phyloP scores from a whole-genome alignment of 2,329 filamentous ascomycete genomes.

The Trichoderma aggressivum region DNA sequence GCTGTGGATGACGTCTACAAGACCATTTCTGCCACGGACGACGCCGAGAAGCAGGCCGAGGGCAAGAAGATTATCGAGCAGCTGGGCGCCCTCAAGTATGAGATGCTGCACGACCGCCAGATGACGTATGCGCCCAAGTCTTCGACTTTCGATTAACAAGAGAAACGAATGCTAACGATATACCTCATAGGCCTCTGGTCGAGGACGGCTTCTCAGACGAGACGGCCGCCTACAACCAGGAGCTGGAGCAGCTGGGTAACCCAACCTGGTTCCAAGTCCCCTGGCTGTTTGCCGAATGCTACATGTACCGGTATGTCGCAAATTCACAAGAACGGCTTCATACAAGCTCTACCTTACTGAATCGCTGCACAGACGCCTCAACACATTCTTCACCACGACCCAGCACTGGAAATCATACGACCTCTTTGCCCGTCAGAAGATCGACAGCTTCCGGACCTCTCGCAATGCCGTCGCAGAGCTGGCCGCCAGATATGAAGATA shows the following conservation, averaged over 20 bases:
- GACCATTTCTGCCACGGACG: constrained; percentile 55
- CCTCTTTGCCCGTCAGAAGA: constrained; percentile 85
- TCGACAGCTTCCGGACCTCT: constrained; percentile 87
- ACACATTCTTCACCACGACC: constrained; percentile 71
- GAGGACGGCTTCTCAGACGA: constrained; percentile 81
- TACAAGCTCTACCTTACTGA: not conserved
- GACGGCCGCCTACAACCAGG: constrained; percentile 78
- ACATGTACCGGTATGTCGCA: constrained; percentile 69
- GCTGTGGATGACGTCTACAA: constrained; percentile 94
- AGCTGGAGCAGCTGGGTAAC: constrained; percentile 69
- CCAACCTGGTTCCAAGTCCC: constrained; percentile 79
- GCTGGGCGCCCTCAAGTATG: constrained; percentile 84
- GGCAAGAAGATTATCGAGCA: constrained; percentile 82
- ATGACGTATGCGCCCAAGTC: constrained; percentile 58
- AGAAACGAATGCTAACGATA: constrained; percentile 17
- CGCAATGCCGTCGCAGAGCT: constrained; percentile 81
- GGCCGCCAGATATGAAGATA: constrained; percentile 71
- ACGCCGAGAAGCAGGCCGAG: constrained; percentile 66
- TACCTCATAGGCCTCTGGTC: constrained; percentile 56
- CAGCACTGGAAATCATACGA: constrained; percentile 87
- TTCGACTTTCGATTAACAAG: no score
- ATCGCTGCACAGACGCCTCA: constrained; percentile 59
- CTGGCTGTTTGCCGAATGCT: constrained; percentile 93
- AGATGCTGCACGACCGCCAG: constrained; percentile 82
- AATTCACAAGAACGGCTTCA: not conserved